Base-by-base conservation (phyloP, 2,329 filamentous ascomycete species). In the Colletotrichum orbiculare region DNA sequence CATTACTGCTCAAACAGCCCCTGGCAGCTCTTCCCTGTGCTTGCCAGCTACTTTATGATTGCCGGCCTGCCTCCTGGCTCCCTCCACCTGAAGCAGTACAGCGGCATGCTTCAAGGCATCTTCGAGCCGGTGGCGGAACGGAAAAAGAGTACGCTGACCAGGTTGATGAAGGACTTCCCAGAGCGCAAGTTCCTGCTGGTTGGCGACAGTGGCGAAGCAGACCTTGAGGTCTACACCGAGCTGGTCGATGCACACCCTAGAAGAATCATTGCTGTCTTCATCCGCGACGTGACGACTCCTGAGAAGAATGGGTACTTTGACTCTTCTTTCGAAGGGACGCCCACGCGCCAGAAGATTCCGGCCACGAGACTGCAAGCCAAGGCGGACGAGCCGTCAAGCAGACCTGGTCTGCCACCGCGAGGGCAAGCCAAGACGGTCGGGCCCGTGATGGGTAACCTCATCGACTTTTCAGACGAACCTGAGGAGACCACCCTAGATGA, bases 1-100 rank as follows among this genome's bases (percentile, higher is more conserved):
- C 96, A 99, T 75, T 99, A 99, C 76, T 96, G 97, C 69, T 99
- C 96, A n/a, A 99, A 99, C 77, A 97, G 95, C 54, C 96, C 96
- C 0, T 99, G 96, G 96, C 96, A 99, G 75, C 85, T 99, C 7
- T 99, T 93, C 71, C 96, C 96, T 0, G 88, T 98, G 2, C 81
- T 99, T 10, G 91, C 92, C 6, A 93, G 87, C 57, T 99, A 91
- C 75, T 97, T 98, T 76, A 88, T 89, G 69, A 79, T 91, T 45
- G 91, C 92, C 7, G 91, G 91, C 1, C 81, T 99, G 1, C 96
- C 96, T 0, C 87, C 87, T 1, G 96, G 96, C 0, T 97, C 95
- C 0, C 92, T 98, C 69, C 96, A 99, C 74, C 78, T 99, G 69
- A 99, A 99, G 77, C 93, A 97, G 69, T 99, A 99, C 77, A 93